A percentile compares a stretch with the other conserved stretches of the same genome.
phyloP scores from a whole-genome alignment of 306 rosid species.

The Erythrophleum fordii region DNA sequence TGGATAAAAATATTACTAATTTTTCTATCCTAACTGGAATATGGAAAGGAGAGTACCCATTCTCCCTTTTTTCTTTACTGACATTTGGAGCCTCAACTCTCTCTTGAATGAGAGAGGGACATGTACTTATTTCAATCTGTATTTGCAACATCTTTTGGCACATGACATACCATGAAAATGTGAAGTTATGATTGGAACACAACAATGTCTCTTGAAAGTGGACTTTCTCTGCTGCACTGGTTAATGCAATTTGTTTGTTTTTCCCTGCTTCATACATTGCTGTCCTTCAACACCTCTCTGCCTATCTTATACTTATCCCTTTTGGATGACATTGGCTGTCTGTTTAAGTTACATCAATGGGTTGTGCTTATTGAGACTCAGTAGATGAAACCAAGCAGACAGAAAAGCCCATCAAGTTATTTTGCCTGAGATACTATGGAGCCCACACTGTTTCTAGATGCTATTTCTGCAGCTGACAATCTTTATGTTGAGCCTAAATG shows the following conservation, averaged over 20 bases:
- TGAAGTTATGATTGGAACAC: neutral
- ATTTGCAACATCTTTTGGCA: neutral
- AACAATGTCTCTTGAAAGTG: neutral
- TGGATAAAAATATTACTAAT: neutral
- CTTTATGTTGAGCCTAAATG: neutral
- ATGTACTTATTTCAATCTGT: neutral
- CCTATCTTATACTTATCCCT: neutral
- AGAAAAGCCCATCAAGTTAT: neutral
- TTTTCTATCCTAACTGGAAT: neutral
- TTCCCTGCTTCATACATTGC: conserved; percentile 2
- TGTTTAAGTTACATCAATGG: neutral
- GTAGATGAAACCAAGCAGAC: neutral
- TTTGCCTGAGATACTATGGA: neutral
- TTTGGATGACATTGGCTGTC: conserved; percentile 7
- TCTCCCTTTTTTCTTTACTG: neutral
- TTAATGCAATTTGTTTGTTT: neutral
- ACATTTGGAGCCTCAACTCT: neutral
- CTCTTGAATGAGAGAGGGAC: neutral
- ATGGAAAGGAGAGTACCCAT: neutral
- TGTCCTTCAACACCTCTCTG: neutral
- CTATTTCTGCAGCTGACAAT: neutral
- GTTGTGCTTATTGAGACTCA: neutral
- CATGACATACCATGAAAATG: neutral
- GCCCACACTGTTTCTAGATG: neutral
- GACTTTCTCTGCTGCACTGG: neutral